Percentiles rank a stretch among this genome's conserved stretches.
phyloP scores from a whole-genome alignment of 805 yeast species.

The Metschnikowia santaceciliae region DNA sequence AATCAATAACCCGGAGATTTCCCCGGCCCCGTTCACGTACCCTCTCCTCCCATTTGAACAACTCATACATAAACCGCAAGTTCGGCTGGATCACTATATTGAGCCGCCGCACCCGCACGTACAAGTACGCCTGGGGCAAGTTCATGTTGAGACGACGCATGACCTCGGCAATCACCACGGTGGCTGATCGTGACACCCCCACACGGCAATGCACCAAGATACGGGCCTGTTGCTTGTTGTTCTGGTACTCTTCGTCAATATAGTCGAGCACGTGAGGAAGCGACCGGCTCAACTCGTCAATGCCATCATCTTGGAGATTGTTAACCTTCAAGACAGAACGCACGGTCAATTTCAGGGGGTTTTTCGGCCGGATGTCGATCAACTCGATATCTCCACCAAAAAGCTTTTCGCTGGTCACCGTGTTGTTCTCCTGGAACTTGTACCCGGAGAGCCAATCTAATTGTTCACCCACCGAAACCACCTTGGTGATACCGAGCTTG shows the following conservation, averaged over 20 bases:
- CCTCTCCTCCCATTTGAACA: conserved; percentile 44
- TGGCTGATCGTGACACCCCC: conserved; percentile 92
- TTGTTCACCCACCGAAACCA: conserved; percentile 84
- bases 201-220: conserved; percentile 87
- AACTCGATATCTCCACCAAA: conserved; percentile 32
- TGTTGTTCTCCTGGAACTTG: conserved; percentile 25
- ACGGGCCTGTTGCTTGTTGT: conserved; percentile 14
- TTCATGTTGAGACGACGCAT: conserved; percentile 70
- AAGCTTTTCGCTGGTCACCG: conserved; percentile 20
- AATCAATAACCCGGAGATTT: conserved; percentile 64
- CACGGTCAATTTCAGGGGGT: conserved; percentile 22
- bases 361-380: conserved; percentile 23
- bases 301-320: conserved; percentile 87
- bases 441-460: conserved; percentile 55
- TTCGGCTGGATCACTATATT: conserved; percentile 95
- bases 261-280: conserved; percentile 62
- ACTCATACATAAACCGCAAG: conserved; percentile 84
- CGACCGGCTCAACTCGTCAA: conserved; percentile 64
- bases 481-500: conserved; percentile 63
- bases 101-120: conserved; percentile 82
- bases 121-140: conserved; percentile 76
- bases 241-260: conserved; percentile 42
- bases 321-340: conserved; percentile 57
- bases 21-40: conserved; percentile 5
- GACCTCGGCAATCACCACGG: conserved; percentile 92